Conservation (phyloP, 345 rosid genomes). For the Leavenworthia alabamica region DNA sequence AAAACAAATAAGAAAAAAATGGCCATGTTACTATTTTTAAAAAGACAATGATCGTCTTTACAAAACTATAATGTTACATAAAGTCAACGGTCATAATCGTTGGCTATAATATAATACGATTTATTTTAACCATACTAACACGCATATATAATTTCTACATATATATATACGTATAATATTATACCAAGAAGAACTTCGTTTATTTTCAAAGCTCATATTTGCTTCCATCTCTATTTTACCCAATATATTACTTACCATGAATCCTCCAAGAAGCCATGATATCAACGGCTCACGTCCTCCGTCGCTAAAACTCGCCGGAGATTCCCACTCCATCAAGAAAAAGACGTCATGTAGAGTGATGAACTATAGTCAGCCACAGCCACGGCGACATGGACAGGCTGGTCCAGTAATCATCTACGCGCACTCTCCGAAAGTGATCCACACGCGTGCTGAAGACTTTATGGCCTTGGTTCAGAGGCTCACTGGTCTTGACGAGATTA, state of each 20-base stretch:
- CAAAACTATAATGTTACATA: neutral
- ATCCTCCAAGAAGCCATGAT: slow-evolving; percentile 31
- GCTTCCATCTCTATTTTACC: neutral
- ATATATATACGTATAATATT: neutral
- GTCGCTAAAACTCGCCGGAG: slow-evolving; percentile 17
- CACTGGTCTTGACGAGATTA: slow-evolving; percentile 41
- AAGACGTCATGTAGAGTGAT: slow-evolving; percentile 1
- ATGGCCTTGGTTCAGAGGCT: slow-evolving; percentile 80
- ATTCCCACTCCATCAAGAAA: slow-evolving; percentile 44
- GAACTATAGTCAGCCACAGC: slow-evolving; percentile 7
- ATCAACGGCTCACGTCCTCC: slow-evolving; percentile 16
- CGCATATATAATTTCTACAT: neutral
- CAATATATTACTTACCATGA: slow-evolving; percentile 23
- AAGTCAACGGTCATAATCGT: slow-evolving; percentile 75
- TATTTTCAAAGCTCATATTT: neutral
- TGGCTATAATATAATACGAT: slow-evolving; percentile 31
- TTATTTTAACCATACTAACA: neutral
- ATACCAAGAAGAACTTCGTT: neutral
- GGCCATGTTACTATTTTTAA: slow-evolving; percentile 6
- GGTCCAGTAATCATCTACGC: slow-evolving; percentile 61
- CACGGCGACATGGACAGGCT: slow-evolving; percentile 27
- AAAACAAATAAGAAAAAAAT: neutral
- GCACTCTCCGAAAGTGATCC: slow-evolving; percentile 65
- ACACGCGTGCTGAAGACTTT: slow-evolving; percentile 68
- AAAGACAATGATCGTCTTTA: neutral